Evolutionary conservation across 2,329 filamentous ascomycete genomes (phyloP).

Genomic region (Sclerotinia subarctica): DNA sequence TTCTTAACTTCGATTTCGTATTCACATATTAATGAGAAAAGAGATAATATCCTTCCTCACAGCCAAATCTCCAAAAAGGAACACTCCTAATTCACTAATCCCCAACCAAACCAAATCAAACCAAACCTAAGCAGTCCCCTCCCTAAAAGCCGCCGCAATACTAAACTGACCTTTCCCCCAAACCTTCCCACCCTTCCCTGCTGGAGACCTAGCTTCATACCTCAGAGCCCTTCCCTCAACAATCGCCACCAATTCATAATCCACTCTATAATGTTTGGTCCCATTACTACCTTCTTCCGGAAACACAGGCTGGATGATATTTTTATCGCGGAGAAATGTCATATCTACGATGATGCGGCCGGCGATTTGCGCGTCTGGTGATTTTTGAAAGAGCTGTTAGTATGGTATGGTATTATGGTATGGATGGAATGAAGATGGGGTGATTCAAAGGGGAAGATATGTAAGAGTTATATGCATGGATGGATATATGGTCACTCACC

Average conservation of each 20-base stretch:
- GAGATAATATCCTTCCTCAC: too few species aligned
- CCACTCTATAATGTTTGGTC: constrained; percentile 20
- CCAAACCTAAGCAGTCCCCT: constrained; percentile 20
- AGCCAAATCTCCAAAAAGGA: too few species aligned
- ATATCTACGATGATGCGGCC: constrained; percentile 27
- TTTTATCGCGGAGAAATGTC: constrained; percentile 26
- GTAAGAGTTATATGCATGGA: too few species aligned
- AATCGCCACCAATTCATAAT: constrained; percentile 27
- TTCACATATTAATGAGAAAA: too few species aligned
- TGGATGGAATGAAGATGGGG: too few species aligned
- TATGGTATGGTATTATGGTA: background rate
- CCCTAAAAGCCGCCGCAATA: constrained; percentile 29
- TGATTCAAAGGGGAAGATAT: too few species aligned
- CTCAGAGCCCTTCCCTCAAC: constrained; percentile 27
- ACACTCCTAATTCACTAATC: too few species aligned
- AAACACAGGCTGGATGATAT: constrained; percentile 17
- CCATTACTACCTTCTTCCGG: constrained; percentile 13
- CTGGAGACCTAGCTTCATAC: constrained; percentile 28
- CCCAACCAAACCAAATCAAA: background rate
- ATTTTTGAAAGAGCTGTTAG: background rate
- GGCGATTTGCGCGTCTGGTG: constrained; percentile 24
- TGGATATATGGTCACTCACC: constrained; percentile 9
- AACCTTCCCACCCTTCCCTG: constrained; percentile 4
- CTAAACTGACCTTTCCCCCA: constrained; percentile 20
- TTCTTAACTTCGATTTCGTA: too few species aligned